Percentiles rank a stretch among this genome's conserved stretches.
These are phyloP conservation scores for Adiantum capillusveneris DNA, from an alignment of 75 land plant species.

Conservation along the genomic window DNA sequence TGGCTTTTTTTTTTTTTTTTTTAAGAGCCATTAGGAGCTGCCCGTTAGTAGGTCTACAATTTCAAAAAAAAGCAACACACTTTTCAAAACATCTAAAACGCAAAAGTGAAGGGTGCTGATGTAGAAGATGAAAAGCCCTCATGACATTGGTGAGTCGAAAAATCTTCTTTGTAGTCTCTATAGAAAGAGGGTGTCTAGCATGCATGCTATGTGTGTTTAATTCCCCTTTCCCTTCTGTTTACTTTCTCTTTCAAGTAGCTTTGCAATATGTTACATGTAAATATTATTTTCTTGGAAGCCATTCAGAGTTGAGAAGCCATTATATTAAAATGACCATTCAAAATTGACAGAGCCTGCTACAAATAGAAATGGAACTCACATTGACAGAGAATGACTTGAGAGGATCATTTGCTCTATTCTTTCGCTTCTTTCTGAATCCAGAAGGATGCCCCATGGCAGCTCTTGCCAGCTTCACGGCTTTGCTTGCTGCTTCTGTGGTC, in stretches of 20 bases:
- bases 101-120: no score
- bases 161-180: no score
- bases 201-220: no score
- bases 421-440: constrained; percentile 23
- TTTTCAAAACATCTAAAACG: no score
- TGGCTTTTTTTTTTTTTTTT: no score
- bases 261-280: not conserved
- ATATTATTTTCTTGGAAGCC: not conserved
- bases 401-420: constrained; percentile 44
- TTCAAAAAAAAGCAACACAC: no score
- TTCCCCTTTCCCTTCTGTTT: not conserved
- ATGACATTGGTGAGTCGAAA: no score
- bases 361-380: constrained; percentile 22
- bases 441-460: constrained; percentile 71
- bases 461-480: constrained; percentile 65
- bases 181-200: no score
- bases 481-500: constrained; percentile 70
- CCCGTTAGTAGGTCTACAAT: no score
- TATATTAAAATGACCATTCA: not conserved
- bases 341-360: not conserved
- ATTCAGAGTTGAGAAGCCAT: not conserved
- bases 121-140: no score
- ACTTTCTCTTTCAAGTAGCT: not conserved
- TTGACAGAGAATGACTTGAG: constrained; percentile 53
- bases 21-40: no score